A percentile compares a stretch with the other conserved stretches of the same genome.
Evolutionary conservation across 176 grass and related monocot genomes (phyloP).

Genomic region (Puya raimondii): DNA sequence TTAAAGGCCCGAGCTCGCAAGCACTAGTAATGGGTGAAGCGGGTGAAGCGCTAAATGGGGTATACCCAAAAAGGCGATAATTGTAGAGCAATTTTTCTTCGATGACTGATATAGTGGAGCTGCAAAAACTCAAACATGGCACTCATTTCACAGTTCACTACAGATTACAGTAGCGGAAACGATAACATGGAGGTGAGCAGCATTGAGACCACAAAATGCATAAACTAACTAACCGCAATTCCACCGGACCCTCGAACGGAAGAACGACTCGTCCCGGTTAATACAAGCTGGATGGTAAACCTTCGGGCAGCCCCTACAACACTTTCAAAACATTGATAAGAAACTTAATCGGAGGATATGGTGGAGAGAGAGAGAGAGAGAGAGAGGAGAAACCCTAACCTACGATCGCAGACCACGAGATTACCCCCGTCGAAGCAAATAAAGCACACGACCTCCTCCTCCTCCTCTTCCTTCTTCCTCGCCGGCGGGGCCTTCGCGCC

Average conservation of each 20-base stretch:
- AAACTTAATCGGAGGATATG: no score
- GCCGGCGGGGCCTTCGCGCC: neutral
- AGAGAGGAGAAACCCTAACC: constrained; percentile 24
- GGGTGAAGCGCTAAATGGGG: no score
- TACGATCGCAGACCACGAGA: constrained; percentile 87
- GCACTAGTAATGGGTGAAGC: no score
- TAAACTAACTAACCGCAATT: constrained; percentile 63
- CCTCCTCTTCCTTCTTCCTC: constrained; percentile 39
- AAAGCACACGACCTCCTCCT: constrained; percentile 93
- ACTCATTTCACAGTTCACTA: neutral
- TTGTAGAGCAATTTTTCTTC: neutral
- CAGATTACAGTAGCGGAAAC: constrained; percentile 2
- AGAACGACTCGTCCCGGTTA: constrained; percentile 82
- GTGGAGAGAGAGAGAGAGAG: neutral
- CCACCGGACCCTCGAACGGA: constrained; percentile 59
- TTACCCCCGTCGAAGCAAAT: constrained; percentile 95
- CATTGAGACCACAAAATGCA: neutral
- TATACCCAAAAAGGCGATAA: neutral
- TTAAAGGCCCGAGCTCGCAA: no score
- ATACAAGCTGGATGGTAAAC: constrained; percentile 93
- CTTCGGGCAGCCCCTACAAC: constrained; percentile 77
- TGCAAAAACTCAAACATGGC: neutral
- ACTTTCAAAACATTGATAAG: constrained; percentile 8
- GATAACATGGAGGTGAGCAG: neutral
- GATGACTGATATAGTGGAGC: neutral